These are phyloP conservation scores for Amoeboaphelidium occidentale DNA, from an alignment of 371 early-diverging fungal species.

Conservation along the genomic window DNA sequence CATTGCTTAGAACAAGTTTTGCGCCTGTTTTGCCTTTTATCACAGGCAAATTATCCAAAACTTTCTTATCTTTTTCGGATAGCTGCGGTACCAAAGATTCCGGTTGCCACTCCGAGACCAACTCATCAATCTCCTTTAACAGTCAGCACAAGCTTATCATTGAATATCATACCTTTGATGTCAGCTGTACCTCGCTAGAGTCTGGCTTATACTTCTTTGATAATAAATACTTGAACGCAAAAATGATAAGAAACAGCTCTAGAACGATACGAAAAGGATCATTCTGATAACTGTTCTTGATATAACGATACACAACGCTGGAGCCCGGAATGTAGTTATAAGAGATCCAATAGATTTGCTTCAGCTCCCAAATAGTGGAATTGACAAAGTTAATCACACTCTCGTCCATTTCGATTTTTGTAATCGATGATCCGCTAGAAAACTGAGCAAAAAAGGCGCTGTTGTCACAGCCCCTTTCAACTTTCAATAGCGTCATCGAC, in stretches of 20 bases:
- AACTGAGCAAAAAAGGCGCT: too few species aligned
- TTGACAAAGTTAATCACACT: too few species aligned
- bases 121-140: slow-evolving; percentile 64
- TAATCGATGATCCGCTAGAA: too few species aligned
- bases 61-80: slow-evolving; percentile 37
- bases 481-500: too few species aligned
- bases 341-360: too few species aligned
- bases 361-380: too few species aligned
- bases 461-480: too few species aligned
- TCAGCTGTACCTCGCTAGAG: slow-evolving; percentile 46
- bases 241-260: slow-evolving; percentile 59
- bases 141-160: background rate
- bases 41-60: slow-evolving; percentile 49
- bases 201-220: slow-evolving; percentile 61
- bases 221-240: slow-evolving; percentile 67
- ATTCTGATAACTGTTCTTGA: slow-evolving; percentile 78
- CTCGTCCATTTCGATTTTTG: too few species aligned
- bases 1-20: slow-evolving; percentile 14
- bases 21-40: slow-evolving; percentile 31
- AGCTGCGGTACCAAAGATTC: slow-evolving; percentile 71
- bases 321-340: slow-evolving; percentile 69
- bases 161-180: slow-evolving; percentile 36
- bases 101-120: slow-evolving; percentile 86
- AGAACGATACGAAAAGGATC: slow-evolving; percentile 79
- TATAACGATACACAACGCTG: slow-evolving; percentile 42